Evolutionary conservation across 1,284 basidiomycete genomes (phyloP), one percentile per base, ranked within the genome.

Genomic region (Fomitiporia mediterranea): DNA sequence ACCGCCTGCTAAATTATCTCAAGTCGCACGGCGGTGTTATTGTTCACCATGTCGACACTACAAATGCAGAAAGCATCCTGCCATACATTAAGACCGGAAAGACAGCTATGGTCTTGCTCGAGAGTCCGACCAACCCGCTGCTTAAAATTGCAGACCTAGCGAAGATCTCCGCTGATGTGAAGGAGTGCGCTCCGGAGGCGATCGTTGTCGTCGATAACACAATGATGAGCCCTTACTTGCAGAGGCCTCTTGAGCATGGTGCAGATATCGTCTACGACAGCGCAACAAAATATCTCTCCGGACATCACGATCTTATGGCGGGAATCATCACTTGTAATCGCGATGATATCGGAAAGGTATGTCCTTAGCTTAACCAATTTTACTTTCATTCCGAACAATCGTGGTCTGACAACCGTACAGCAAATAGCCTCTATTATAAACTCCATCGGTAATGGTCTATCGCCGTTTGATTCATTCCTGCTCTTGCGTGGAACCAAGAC

Each of bases 151-250:
- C 87, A 42, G 97, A 99, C 71, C 79, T 99, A 56, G 86, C 86
- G 8, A 77, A 77, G 25, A 92, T 98, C 63, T 84, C 86, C 60
- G 79, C 81, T 51, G 78, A 89, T 62, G 90, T 96, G 61, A 92
- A 94, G 68, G 83, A 86, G 63, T 80, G 82, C 42, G 85, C 89
- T 17, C 89, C 90, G 15, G 79, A 89, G 64, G 94, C 94, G 0
- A 69, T 96, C 64, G 76, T 98, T 60, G 91, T 98, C 28, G 93
- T 95, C 23, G 97, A 99, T 73, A 99, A 99, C 72, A 99, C 97
- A 61, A 99, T 99, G 97, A 98, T 99, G 95, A 98, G 94, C 66
- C 97, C 97, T 8, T 99, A 98, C 72, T 80, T 99, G 17, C 95
- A 98, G 72, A 79, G 95, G 54, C 97, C 97, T 1, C 81, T 99